phyloP scores from a whole-genome alignment of 176 grass and related monocot genomes.

The Eragrostis nindensis region DNA sequence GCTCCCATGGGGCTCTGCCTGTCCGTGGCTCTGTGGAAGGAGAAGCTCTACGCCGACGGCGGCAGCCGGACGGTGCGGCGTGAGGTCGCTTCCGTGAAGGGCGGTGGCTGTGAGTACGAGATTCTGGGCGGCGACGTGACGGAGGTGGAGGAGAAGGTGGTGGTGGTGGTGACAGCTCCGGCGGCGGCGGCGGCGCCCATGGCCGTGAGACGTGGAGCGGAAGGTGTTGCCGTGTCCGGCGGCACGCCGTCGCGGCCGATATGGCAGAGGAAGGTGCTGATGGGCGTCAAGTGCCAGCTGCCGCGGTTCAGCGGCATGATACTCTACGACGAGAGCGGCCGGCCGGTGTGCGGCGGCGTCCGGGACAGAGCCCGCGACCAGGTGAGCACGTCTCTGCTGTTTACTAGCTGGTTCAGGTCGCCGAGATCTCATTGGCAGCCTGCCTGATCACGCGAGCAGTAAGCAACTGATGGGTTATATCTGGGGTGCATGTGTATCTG shows the following conservation, averaged over 20 bases:
- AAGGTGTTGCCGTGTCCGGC: background rate
- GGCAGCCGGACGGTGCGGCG: background rate
- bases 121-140: background rate
- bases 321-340: conserved; percentile 53
- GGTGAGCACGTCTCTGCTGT: conserved; percentile 22
- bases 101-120: background rate
- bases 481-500: too few relatives aligned
- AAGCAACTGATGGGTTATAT: too few relatives aligned
- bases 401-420: background rate
- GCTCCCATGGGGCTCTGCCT: conserved; percentile 44
- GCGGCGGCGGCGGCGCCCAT: background rate
- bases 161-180: background rate
- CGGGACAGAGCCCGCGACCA: conserved; percentile 40
- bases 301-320: conserved; percentile 57
- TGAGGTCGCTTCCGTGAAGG: background rate
- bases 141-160: background rate
- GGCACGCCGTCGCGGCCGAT: conserved; percentile 42
- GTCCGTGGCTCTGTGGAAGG: conserved; percentile 50
- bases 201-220: background rate
- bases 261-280: conserved; percentile 55
- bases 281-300: conserved; percentile 52
- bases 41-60: conserved; percentile 31
- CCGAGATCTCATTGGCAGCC: background rate
- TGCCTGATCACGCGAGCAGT: background rate
- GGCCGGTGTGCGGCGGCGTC: conserved; percentile 41